Evolutionary conservation across 2,329 filamentous ascomycete species (phyloP), one percentile per base, ranked within the genome.

Genomic region (Leptographium wingfieldii): DNA sequence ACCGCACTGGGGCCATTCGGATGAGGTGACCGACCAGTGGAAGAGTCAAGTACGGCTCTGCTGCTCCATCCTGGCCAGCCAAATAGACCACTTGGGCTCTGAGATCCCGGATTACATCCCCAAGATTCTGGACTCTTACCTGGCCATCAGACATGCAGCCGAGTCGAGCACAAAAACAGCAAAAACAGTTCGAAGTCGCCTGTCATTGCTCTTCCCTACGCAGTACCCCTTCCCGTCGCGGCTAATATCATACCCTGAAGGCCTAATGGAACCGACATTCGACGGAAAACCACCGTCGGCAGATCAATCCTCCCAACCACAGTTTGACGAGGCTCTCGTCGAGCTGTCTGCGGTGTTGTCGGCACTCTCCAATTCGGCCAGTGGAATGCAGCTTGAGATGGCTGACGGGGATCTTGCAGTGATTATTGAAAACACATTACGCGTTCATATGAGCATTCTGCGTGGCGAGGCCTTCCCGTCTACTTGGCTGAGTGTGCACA

Each of bases 31-130:
- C 3, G 86, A 92, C 43, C 89, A 95, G 68, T 97, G 91, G 84
- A 87, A 87, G 64, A 90, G 96, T 27, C 94, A 97, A 73, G 88
- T 97, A 22, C 87, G 94, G 19, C 77, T 99, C 19, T 96, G 92
- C 72, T 96, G 91, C 73, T 95, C 92, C 0, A 88, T 99, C 40
- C 79, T 99, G 43, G 90, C 92, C 10, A 91, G 88, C 63, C 89
- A 97, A 69, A 80, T 92, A 60, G 82, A 88, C 49, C 81, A 89
- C 65, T 80, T 95, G 10, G 86, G 87, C 10, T 80, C 90, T 46
- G 87, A 94, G 68, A 87, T 94, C 55, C 90, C 90, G 25, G 88
- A 92, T 63, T 95, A 96, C 69, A 86, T 96, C 65, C 89, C 90
- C 0, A 95, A 92, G 70, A 86, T 96, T 55, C 85, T 96, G 60